Evolutionary conservation across 306 rosid species (phyloP).

Genomic region (Pueraria montana): DNA sequence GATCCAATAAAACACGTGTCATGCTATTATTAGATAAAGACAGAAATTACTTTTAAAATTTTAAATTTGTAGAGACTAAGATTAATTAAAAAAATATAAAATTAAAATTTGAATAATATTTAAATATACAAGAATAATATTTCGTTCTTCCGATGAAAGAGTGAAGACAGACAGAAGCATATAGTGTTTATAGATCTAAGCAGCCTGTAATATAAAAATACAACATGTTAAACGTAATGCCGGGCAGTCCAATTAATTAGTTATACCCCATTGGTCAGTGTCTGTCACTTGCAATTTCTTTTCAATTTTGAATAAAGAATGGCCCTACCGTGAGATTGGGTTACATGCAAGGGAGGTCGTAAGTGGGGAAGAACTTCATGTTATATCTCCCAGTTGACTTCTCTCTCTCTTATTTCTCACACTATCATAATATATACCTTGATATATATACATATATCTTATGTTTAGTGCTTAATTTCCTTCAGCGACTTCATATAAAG

Average conservation of each 20-base stretch:
- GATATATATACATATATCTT: neutral
- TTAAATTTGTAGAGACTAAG: too few species aligned
- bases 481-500: neutral
- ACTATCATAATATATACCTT: neutral
- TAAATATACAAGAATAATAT: neutral
- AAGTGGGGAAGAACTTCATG: slow-evolving; percentile 66
- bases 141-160: neutral
- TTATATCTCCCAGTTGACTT: slow-evolving; percentile 64
- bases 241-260: slow-evolving; percentile 40
- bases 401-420: slow-evolving; percentile 15
- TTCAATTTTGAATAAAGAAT: slow-evolving; percentile 30
- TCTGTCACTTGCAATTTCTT: slow-evolving; percentile 26
- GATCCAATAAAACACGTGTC: too few species aligned
- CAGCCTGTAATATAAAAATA: slow-evolving; percentile 14
- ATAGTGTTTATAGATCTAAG: neutral
- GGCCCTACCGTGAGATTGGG: slow-evolving; percentile 48
- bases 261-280: neutral
- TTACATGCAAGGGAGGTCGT: slow-evolving; percentile 74
- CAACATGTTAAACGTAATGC: slow-evolving; percentile 2
- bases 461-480: neutral
- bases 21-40: too few species aligned
- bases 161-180: slow-evolving; percentile 9
- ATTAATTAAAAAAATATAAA: neutral
- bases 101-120: neutral
- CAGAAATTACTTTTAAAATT: too few species aligned